Base-by-base conservation (phyloP, 129 eudicot species). In the Escallonia herrerae region DNA sequence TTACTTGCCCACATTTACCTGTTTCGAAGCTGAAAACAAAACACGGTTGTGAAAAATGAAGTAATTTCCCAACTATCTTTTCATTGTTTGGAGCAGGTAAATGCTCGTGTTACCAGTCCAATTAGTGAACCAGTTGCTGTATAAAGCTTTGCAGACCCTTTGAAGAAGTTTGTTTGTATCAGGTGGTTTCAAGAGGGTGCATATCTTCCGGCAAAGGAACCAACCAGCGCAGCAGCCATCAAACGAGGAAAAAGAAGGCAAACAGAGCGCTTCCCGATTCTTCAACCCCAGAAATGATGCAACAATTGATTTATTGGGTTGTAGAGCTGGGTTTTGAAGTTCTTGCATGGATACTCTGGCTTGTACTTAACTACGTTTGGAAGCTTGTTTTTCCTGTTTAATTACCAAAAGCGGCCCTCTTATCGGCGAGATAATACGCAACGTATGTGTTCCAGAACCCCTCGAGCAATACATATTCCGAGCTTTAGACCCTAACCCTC, bases 1-100 rank as follows among this genome's bases (percentile, higher is more conserved):
- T 22, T 22, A 22, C 33, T 22, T 22, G 33, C 33, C 33, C 33
- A 22, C 33, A 22, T 22, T 22, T 22, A 22, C 33, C 33, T 1
- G 33, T 22, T 22, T 22, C 33, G 33, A 22, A 22, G 33, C 33
- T 22, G 33, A 22, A 22, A 22, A 22, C 33, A 22, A 0, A 22
- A 22, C 33, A 22, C 33, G 33, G 33, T 22, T 22, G 33, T 22
- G 33, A 22, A 22, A 22, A 22, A 22, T 22, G 33, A 22, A 22
- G 33, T 22, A 22, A 22, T 22, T 22, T 22, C 33, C 33, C 33
- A 22, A 52, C 43, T 12, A 47, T 41, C 47, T 11, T 7, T 12
- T 43, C 15, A 43, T 40, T 69, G 37, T 48, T 40, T 56, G 66
- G 39, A 15, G 60, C 65, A 74, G 80, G 63, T 79, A 42, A 66